Conservation (phyloP, 2,329 filamentous ascomycete species). For the Fusarium odoratissimum region DNA sequence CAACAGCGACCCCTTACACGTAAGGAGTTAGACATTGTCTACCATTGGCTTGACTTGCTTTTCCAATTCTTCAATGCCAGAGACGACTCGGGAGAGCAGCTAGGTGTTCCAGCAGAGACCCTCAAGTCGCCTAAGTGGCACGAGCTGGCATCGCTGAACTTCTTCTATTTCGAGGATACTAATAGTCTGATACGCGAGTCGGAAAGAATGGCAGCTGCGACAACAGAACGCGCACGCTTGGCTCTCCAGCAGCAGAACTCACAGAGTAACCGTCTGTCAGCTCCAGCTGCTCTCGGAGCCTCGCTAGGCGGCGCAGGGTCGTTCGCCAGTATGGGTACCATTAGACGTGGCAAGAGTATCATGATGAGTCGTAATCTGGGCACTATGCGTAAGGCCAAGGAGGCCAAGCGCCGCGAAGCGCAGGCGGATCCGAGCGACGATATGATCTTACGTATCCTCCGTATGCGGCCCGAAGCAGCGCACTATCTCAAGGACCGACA, state of each 20-base stretch:
- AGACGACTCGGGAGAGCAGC: slow-evolving; percentile 83
- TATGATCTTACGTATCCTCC: slow-evolving; percentile 94
- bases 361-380: slow-evolving; percentile 95
- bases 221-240: slow-evolving; percentile 78
- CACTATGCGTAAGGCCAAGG: slow-evolving; percentile 95
- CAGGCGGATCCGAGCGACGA: slow-evolving; percentile 98
- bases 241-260: slow-evolving; percentile 65
- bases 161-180: slow-evolving; percentile 97
- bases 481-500: slow-evolving; percentile 90
- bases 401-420: slow-evolving; percentile 93
- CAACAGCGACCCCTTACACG: slow-evolving; percentile 84
- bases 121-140: slow-evolving; percentile 98
- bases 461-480: slow-evolving; percentile 93
- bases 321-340: slow-evolving; percentile 76
- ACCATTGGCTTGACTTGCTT: slow-evolving; percentile 90
- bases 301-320: slow-evolving; percentile 50
- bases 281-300: slow-evolving; percentile 63
- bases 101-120: slow-evolving; percentile 90
- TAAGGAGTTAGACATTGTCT: slow-evolving; percentile 93
- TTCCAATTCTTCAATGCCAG: slow-evolving; percentile 95
- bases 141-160: slow-evolving; percentile 94
- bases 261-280: slow-evolving; percentile 74
- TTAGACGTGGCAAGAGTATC: slow-evolving; percentile 79
- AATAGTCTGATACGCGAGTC: slow-evolving; percentile 94
- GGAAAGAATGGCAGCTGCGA: slow-evolving; percentile 93